Conservation (phyloP, 305 asterid genomes). For the Fraxinus sp. region DNA sequence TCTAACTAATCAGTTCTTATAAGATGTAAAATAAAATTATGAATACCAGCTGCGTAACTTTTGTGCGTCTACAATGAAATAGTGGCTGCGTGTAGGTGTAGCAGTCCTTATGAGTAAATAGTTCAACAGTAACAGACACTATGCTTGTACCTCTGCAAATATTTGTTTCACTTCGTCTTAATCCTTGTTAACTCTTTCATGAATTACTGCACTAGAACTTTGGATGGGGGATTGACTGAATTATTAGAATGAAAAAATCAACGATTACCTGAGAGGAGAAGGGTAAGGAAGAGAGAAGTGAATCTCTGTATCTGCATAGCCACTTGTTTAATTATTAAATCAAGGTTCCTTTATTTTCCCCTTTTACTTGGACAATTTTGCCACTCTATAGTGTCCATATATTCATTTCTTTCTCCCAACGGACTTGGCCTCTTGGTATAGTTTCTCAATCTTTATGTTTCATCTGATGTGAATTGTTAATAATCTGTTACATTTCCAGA, state of each 20-base stretch:
- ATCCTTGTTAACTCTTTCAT: neutral
- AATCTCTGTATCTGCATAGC: neutral
- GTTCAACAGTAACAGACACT: neutral
- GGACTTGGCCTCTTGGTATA: constrained; percentile 6
- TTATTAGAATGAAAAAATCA: neutral
- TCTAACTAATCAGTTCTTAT: constrained; percentile 16
- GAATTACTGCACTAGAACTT: neutral
- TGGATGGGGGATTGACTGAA: neutral
- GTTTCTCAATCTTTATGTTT: constrained; percentile 23
- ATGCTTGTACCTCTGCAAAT: neutral
- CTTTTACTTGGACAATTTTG: neutral
- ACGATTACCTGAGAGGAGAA: neutral
- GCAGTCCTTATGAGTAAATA: neutral
- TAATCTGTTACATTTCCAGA: constrained; percentile 46
- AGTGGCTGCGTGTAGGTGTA: neutral
- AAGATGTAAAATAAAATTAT: constrained; percentile 1
- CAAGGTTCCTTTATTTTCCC: neutral
- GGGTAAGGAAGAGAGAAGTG: neutral
- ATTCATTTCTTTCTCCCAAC: neutral
- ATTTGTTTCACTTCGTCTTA: neutral
- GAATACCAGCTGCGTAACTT: neutral
- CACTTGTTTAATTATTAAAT: neutral
- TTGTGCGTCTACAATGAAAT: neutral
- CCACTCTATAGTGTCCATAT: neutral
- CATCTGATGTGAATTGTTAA: constrained; percentile 9